A percentile compares a stretch with the other conserved stretches of the same genome.
phyloP scores from a whole-genome alignment of 495 filamentous ascomycete genomes.

The Xylaria sp. region DNA sequence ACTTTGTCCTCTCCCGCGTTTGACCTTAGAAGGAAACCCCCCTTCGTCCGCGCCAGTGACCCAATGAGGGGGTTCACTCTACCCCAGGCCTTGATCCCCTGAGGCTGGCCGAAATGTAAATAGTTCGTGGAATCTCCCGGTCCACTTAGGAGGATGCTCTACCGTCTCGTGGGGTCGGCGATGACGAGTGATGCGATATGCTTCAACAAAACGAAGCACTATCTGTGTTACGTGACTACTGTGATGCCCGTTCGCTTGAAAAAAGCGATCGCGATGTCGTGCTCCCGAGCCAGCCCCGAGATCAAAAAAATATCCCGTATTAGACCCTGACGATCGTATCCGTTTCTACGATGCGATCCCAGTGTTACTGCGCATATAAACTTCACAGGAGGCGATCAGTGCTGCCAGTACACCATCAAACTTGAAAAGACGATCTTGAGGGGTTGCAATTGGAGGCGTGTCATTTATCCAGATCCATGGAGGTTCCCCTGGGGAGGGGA shows the following conservation, averaged over 20 bases:
- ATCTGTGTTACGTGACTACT: background rate
- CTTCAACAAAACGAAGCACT: background rate
- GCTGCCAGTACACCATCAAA: background rate
- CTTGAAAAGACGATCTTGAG: constrained; percentile 10
- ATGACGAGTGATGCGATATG: background rate
- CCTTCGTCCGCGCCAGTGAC: background rate
- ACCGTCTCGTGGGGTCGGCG: background rate
- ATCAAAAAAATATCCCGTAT: constrained; percentile 21
- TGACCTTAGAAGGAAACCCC: constrained; percentile 1
- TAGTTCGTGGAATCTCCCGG: background rate
- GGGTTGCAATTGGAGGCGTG: constrained; percentile 20
- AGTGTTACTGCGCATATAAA: background rate
- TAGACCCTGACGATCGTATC: constrained; percentile 35
- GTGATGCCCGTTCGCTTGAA: background rate
- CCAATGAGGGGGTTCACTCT: background rate
- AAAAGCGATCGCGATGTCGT: background rate
- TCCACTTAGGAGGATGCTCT: background rate
- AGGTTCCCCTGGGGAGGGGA: background rate
- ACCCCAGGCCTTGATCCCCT: background rate
- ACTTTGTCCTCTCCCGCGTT: background rate
- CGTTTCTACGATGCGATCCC: constrained; percentile 8
- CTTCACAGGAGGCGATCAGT: background rate
- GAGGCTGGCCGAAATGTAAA: background rate
- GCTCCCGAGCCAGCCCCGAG: background rate
- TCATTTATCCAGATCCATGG: constrained; percentile 13